Base-by-base conservation (phyloP, 2,329 filamentous ascomycete genomes). In the Dactylellina haptotyla region DNA sequence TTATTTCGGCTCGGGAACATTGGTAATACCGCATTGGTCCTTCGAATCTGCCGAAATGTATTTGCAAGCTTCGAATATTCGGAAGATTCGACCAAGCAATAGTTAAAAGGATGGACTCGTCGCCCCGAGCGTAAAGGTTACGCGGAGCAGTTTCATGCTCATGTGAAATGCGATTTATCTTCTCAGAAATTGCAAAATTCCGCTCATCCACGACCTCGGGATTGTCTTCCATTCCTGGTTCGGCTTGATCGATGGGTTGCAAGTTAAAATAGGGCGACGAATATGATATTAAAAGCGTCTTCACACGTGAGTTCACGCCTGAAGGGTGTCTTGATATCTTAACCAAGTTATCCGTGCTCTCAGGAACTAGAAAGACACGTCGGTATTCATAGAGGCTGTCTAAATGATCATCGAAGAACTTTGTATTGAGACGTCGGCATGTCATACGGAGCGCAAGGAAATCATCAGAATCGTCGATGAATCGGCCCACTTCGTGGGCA, bases 281-380 rank as follows among this genome's bases (percentile, higher is more conserved):
- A 14, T 14, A 26, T 16, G 18, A 37, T 18, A 61, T n/a, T 10
- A 16, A 18, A 2, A 61, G n/a, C 4, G 48, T 16, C 8, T 25
- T 41, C n/a, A 32, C 37, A 2, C 26, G 34, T 14, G 25, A 43
- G 23, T 45, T 61, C 41, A 61, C 26, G 3, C 56, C 41, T 12
- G 56, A 61, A 14, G 56, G 56, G n/a, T 61, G 56, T 37, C 20
- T 61, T 34, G 56, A 61, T n/a, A 61, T 50, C 16, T 61, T 61
- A 14, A 61, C 6, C 1, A 61, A 12, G 16, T 61, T 61, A 32
- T 61, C 41, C 4, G 50, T 28, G 23, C 56, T 61, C n/a, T 26
- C 41, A 0, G 26, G 26, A 16, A 23, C 18, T 10, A 46, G 26
- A 43, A 48, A 61, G 18, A 61, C n/a, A 10, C 25, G 56, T 12